These are phyloP conservation scores for Plasmopara muralis DNA, from an alignment of 352 stramenopile genomes.

Conservation along the genomic window DNA sequence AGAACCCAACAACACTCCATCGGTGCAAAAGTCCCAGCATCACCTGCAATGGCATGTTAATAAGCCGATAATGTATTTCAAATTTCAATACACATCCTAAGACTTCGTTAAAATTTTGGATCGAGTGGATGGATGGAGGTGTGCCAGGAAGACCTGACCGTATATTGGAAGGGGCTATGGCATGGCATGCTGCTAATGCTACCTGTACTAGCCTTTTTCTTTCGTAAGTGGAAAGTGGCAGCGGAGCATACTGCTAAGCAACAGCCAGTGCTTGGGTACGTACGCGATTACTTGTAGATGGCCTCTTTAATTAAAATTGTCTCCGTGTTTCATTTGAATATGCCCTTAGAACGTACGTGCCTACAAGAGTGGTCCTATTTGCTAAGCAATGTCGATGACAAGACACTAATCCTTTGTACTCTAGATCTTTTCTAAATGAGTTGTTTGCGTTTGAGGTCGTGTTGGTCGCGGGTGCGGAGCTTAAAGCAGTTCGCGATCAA, in stretches of 20 bases:
- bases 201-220: slow-evolving; percentile 39
- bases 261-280: slow-evolving; percentile 40
- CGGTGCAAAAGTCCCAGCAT: too few relatives aligned
- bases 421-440: slow-evolving; percentile 53
- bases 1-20: too few relatives aligned
- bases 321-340: background rate
- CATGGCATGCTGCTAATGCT: slow-evolving; percentile 47
- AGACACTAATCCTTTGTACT: slow-evolving; percentile 2
- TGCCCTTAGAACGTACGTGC: slow-evolving; percentile 33
- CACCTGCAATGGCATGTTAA: too few relatives aligned
- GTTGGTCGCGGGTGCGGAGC: slow-evolving; percentile 48
- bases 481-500: slow-evolving; percentile 55
- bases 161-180: slow-evolving; percentile 47
- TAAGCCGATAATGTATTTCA: too few relatives aligned
- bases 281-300: background rate
- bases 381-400: background rate
- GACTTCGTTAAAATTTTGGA: too few relatives aligned
- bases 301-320: too few relatives aligned
- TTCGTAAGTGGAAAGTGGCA: slow-evolving; percentile 37
- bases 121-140: slow-evolving; percentile 17
- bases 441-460: slow-evolving; percentile 63
- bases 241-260: slow-evolving; percentile 12
- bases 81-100: too few relatives aligned
- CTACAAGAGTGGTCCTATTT: background rate
- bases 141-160: slow-evolving; percentile 20